These are phyloP conservation scores for Fraxinus excelsior DNA, from an alignment of 257 asterid genomes.

Conservation along the genomic window DNA sequence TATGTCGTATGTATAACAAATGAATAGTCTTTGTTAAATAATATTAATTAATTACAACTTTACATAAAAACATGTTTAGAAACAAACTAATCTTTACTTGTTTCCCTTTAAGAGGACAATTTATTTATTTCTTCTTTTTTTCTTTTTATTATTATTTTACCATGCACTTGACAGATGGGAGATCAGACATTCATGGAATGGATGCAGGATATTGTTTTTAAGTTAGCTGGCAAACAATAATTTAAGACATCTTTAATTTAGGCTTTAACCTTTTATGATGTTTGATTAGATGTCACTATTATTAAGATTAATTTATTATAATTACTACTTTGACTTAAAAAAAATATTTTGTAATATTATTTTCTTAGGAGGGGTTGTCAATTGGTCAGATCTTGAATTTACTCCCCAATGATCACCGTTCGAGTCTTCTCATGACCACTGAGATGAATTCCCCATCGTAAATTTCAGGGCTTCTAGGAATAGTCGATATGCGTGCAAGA, in stretches of 20 bases:
- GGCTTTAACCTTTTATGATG: background rate
- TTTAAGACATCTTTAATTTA: slow-evolving; percentile 2
- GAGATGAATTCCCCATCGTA: too few relatives aligned
- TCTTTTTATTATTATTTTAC: background rate
- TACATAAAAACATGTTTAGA: background rate
- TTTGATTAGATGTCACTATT: background rate
- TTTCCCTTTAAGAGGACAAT: background rate
- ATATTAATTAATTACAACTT: background rate
- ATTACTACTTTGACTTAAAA: background rate
- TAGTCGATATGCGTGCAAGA: too few relatives aligned
- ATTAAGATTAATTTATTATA: background rate
- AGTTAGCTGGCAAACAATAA: slow-evolving; percentile 7
- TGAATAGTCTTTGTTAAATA: background rate
- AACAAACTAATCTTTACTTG: background rate
- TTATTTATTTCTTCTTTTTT: background rate
- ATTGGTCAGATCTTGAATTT: too few relatives aligned
- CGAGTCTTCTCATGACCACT: too few relatives aligned
- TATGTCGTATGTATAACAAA: too few relatives aligned
- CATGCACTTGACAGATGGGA: background rate
- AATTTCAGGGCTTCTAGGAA: too few relatives aligned
- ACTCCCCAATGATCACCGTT: too few relatives aligned
- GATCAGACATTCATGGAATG: slow-evolving; percentile 3
- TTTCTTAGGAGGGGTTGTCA: too few relatives aligned
- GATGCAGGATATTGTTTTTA: background rate
- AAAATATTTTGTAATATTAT: background rate